A percentile compares a stretch with the other conserved stretches of the same genome.
phyloP scores from a whole-genome alignment of 2,329 filamentous ascomycete genomes.

The Fusarium luffae region DNA sequence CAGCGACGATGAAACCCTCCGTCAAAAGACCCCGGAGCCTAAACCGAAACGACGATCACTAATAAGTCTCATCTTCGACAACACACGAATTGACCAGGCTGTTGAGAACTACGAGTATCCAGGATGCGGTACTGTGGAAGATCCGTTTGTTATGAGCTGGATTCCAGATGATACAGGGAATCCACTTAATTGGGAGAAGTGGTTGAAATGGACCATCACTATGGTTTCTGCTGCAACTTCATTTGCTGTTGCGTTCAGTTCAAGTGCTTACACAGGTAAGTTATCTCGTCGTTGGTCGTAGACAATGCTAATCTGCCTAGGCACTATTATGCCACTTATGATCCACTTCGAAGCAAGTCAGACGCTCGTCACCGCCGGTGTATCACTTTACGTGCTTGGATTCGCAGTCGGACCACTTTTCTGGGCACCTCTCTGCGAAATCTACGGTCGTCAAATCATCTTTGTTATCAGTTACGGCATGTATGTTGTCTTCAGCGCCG shows the following conservation, averaged over 20 bases:
- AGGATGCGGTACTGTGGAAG: slow-evolving; percentile 71
- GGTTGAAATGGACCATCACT: slow-evolving; percentile 74
- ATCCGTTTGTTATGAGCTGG: slow-evolving; percentile 76
- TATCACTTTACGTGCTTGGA: slow-evolving; percentile 72
- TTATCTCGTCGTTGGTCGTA: accelerated
- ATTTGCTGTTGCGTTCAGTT: slow-evolving; percentile 76
- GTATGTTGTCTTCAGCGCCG: slow-evolving; percentile 71
- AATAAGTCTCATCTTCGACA: slow-evolving; percentile 63
- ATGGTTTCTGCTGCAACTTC: slow-evolving; percentile 72
- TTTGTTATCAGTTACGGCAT: slow-evolving; percentile 68
- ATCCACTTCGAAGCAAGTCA: slow-evolving; percentile 62
- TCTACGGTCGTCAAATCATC: slow-evolving; percentile 70
- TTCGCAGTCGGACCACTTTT: slow-evolving; percentile 71
- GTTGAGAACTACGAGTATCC: slow-evolving; percentile 66
- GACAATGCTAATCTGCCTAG: slow-evolving; percentile 4
- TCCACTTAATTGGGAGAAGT: slow-evolving; percentile 67
- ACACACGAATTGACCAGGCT: slow-evolving; percentile 66
- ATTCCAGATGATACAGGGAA: slow-evolving; percentile 74
- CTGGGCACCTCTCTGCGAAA: slow-evolving; percentile 74
- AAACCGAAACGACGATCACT: slow-evolving; percentile 18
- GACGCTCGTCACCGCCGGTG: slow-evolving; percentile 68
- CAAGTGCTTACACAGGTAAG: slow-evolving; percentile 72
- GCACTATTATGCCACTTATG: slow-evolving; percentile 61
- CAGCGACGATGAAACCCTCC: slow-evolving; percentile 35
- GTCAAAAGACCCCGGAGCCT: slow-evolving; percentile 5